Percentiles rank a stretch among this genome's conserved stretches.
Evolutionary conservation across 495 filamentous ascomycete species (phyloP).

Genomic region (Podospora australis): DNA sequence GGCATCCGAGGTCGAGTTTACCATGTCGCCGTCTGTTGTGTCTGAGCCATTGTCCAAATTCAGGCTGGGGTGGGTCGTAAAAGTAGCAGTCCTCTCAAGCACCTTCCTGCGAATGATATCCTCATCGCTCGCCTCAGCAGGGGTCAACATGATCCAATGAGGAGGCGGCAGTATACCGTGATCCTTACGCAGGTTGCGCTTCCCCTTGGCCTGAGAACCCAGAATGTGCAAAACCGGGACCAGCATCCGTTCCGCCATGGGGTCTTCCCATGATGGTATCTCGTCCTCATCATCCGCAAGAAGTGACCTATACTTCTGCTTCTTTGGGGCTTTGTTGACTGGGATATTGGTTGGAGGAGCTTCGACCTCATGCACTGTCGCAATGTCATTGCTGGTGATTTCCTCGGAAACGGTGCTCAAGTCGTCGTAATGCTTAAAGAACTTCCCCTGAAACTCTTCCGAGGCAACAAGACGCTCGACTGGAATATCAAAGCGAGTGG

Average conservation of each 20-base stretch:
- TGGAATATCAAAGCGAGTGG: slow-evolving; percentile 55
- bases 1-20: slow-evolving; percentile 67
- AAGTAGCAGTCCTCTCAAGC: slow-evolving; percentile 42
- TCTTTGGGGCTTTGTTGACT: slow-evolving; percentile 37
- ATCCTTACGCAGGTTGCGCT: slow-evolving; percentile 18
- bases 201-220: slow-evolving; percentile 11
- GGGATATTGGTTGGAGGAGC: slow-evolving; percentile 69
- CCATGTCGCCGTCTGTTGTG: slow-evolving; percentile 58
- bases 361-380: slow-evolving; percentile 77
- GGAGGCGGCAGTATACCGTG: slow-evolving; percentile 27
- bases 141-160: slow-evolving; percentile 47
- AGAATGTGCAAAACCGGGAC: slow-evolving; percentile 72
- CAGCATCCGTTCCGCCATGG: slow-evolving; percentile 62
- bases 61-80: slow-evolving; percentile 40
- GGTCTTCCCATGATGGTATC: slow-evolving; percentile 51
- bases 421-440: slow-evolving; percentile 79
- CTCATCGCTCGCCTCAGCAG: slow-evolving; percentile 43
- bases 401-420: slow-evolving; percentile 58
- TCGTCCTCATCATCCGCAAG: slow-evolving; percentile 52
- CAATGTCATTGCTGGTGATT: slow-evolving; percentile 56
- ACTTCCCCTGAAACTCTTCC: slow-evolving; percentile 72
- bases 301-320: slow-evolving; percentile 38
- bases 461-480: slow-evolving; percentile 59
- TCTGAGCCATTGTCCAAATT: slow-evolving; percentile 45
- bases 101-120: slow-evolving; percentile 46